Base-by-base conservation (phyloP, 257 asterid species). In the Thymus quinquecostatus region DNA sequence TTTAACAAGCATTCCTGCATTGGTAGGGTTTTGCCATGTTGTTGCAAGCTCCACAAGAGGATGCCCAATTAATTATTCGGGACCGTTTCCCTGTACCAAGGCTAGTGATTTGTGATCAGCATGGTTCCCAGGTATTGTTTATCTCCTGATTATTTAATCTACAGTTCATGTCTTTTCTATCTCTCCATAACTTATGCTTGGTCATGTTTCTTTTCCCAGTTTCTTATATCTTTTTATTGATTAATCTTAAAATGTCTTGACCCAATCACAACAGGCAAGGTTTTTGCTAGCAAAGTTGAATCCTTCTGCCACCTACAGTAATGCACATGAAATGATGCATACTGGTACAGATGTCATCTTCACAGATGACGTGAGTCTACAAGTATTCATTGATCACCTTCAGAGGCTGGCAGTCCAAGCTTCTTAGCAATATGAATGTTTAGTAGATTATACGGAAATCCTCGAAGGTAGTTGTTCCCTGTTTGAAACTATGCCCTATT, bases 101-200 rank as follows among this genome's bases (percentile, higher is more conserved):
- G 82, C 91, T 92, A 74, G 99, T 95, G 74, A 86, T 92, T 55
- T 95, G 99, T 73, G 99, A 95, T 87, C 99, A 95, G 79, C 98
- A 95, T 80, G 98, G 98, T 74, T 95, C 99, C 50, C 99, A 94
- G 99, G 99, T 94, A 62, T 71, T 54, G 11, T 53, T 77, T 56
- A 14, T 58, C 38, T 50, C 41, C 45, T 34, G 32, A 21, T 74
- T 30, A 43, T n/a, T n/a, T 55, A 27, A 2, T 55, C 36, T 28
- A 10, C 50, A 28, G 53, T 66, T 50, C 51, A 60, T 54, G 30
- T 49, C 44, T 53, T 28, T 8, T 49, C 34, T 51, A 51, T 12
- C 28, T 58, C 30, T 65, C 72, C 54, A 5, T 58, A 49, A 34
- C 36, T 62, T 50, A 33, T 3, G 70, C 21, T 21, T 0, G 21